phyloP scores from a whole-genome alignment of 768 basidiomycete genomes.

The Xerocomellus intermedius region DNA sequence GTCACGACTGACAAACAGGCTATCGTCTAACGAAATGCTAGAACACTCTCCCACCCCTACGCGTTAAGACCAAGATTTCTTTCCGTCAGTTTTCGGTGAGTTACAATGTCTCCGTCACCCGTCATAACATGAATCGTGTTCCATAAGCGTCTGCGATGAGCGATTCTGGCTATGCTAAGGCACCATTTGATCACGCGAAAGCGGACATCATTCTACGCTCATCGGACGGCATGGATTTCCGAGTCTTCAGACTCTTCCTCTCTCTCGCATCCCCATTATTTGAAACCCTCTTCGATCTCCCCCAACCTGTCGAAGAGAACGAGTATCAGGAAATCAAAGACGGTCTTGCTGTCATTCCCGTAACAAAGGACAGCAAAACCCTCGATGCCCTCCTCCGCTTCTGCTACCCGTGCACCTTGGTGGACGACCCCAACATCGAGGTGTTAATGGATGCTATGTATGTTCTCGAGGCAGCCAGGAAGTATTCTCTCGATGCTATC shows the following conservation, averaged over 20 bases:
- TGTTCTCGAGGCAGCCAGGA: no score
- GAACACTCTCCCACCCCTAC: no score
- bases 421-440: no score
- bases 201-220: conserved; percentile 28
- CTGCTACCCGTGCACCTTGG: no score
- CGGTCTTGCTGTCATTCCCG: no score
- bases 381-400: no score
- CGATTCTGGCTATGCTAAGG: conserved; percentile 4
- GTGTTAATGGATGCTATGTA: no score
- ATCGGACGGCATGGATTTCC: conserved; percentile 30
- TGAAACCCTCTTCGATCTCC: conserved; percentile 30
- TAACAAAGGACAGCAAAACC: no score
- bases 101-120: background rate
- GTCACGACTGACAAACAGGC: no score
- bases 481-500: no score
- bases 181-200: conserved; percentile 21
- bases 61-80: background rate
- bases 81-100: background rate
- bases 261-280: conserved; percentile 30
- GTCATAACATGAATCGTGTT: background rate
- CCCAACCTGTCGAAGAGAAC: conserved; percentile 17
- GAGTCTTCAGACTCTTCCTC: conserved; percentile 26
- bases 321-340: conserved; percentile 3
- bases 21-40: no score
- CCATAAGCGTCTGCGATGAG: background rate